Percentiles rank a stretch among this genome's conserved stretches.
Evolutionary conservation across 169 alveolate genomes (phyloP).

Genomic region (Amoebophrya sp.): DNA sequence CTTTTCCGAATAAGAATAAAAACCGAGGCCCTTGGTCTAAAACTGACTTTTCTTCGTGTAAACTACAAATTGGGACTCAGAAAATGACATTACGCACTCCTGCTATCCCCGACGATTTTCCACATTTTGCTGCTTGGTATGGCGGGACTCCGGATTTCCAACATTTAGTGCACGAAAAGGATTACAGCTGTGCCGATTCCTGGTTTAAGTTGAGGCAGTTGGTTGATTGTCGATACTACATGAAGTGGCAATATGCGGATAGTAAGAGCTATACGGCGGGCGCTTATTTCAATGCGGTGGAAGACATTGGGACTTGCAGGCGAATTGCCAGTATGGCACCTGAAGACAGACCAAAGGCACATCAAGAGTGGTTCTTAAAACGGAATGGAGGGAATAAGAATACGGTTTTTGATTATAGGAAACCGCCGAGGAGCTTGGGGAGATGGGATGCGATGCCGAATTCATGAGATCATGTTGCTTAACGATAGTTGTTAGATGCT

Average conservation of each 20-base stretch:
- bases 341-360: not conserved
- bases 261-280: not conserved
- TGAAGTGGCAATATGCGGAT: not conserved
- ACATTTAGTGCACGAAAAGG: not conserved
- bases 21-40: too few species aligned
- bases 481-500: too few species aligned
- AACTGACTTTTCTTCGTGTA: too few species aligned
- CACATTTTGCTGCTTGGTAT: not conserved
- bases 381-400: not conserved
- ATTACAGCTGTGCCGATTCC: not conserved
- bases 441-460: too few species aligned
- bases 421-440: not conserved
- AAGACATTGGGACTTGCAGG: not conserved
- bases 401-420: not conserved
- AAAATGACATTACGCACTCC: not conserved
- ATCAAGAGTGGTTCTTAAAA: not conserved
- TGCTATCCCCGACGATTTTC: conserved; percentile 3
- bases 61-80: too few species aligned
- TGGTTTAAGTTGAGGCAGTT: not conserved
- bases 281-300: not conserved
- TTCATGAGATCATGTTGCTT: too few species aligned
- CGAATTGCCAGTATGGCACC: not conserved
- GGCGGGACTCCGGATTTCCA: not conserved
- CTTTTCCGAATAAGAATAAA: too few species aligned
- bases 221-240: not conserved